A percentile compares a stretch with the other conserved stretches of the same genome.
Evolutionary conservation across 2,329 filamentous ascomycete genomes (phyloP).

Genomic region (Exophiala aquamarina): DNA sequence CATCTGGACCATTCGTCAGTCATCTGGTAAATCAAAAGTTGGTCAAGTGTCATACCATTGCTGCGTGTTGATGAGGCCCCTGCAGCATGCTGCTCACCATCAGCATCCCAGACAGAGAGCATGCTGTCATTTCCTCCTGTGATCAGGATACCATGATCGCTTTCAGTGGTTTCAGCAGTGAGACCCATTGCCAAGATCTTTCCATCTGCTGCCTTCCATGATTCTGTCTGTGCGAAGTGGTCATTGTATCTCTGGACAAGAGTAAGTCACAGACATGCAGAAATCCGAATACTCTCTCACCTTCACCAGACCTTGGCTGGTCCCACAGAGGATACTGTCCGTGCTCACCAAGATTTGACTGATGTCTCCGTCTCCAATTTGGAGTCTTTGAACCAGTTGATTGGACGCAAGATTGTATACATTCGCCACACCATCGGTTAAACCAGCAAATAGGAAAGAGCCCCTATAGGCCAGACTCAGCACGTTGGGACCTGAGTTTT

Average conservation of each 20-base stretch:
- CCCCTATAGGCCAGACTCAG: conserved; percentile 84
- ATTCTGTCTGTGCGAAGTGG: conserved; percentile 75
- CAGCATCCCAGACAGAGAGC: conserved; percentile 80
- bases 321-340: conserved; percentile 81
- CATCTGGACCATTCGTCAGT: conserved; percentile 43
- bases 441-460: conserved; percentile 88
- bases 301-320: conserved; percentile 82
- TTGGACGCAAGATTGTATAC: conserved; percentile 96
- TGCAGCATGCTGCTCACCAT: conserved; percentile 41
- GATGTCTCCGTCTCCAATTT: conserved; percentile 77
- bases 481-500: conserved; percentile 63
- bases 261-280: conserved; percentile 14
- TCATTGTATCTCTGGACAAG: conserved; percentile 66
- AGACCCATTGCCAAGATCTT: conserved; percentile 83
- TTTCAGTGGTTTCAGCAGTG: conserved; percentile 60
- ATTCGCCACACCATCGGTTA: conserved; percentile 83
- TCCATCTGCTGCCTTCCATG: conserved; percentile 81
- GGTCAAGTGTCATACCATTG: conserved; percentile 55
- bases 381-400: conserved; percentile 84
- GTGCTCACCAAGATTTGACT: conserved; percentile 53
- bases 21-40: neutral
- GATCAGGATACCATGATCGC: conserved; percentile 78
- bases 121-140: conserved; percentile 92
- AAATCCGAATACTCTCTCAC: conserved; percentile 50
- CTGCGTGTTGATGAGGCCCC: conserved; percentile 45